Evolutionary conservation across 2,329 filamentous ascomycete genomes (phyloP), one percentile per base, ranked within the genome.

Genomic region (Exophiala calicioides): DNA sequence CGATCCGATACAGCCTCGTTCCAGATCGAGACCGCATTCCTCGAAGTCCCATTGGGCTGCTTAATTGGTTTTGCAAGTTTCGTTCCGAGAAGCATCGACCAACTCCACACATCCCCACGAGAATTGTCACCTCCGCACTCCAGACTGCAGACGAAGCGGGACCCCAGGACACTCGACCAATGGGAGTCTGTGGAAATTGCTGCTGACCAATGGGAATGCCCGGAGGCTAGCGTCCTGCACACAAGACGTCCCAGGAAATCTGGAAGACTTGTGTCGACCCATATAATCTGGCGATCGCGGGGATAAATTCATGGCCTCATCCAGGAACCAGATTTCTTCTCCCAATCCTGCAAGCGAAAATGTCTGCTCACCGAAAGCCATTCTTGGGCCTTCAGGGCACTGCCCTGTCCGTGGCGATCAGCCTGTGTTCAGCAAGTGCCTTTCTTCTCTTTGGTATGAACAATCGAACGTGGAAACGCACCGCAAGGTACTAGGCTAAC

Each of bases 321-420:
- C 33, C 6, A 36, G 7, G 7, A 27, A 27, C 24, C 7, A 27
- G 7, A 7, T 7, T 7, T 12, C 7, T 27, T 27, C 12, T 34
- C 10, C 5, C 15, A 40, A 40, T 12, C 19, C 8, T 13, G n/a
- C 33, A n/a, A 39, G 12, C 9, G n/a, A 39, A n/a, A 24, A 44
- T 46, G 43, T 34, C 43, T 32, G 26, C n/a, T 31, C 29, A 18
- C 19, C n/a, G 36, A 19, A 46, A 50, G 32, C 47, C 47, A 12
- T 52, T 52, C 36, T 40, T 47, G 16, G 48, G 48, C 33, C 44
- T 52, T n/a, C 18, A 44, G 23, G 48, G 44, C 37, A 21, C 19
- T 23, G 32, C 43, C 12, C 44, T 52, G n/a, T 47, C 48, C 32
- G 46, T 42, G 48, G 48, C 36, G 10, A 47, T 51, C 38, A 51